Evolutionary conservation across 192 early-diverging fungal genomes (phyloP).

Genomic region (Phlyctochytrium arcticum): DNA sequence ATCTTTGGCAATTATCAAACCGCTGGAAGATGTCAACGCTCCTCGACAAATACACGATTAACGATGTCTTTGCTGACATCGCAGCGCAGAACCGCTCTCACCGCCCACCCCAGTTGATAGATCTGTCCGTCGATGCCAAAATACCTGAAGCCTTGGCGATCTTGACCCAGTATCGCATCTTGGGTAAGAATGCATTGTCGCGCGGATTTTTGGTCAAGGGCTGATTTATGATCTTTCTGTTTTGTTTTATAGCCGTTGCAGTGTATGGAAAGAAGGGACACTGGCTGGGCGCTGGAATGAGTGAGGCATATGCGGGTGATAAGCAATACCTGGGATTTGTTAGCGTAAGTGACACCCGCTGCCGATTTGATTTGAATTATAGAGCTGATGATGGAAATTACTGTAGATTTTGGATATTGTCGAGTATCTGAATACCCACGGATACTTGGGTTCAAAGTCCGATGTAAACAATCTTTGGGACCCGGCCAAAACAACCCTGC

Average conservation of each 20-base stretch:
- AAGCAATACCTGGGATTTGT: conserved; percentile 26
- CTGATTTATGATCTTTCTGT: background rate
- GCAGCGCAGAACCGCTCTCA: background rate
- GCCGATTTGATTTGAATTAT: no score
- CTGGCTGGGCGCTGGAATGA: conserved; percentile 27
- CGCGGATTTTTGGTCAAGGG: background rate
- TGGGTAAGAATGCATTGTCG: background rate
- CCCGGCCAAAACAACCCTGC: no score
- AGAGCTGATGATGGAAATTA: background rate
- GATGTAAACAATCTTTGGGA: no score
- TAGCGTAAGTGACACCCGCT: background rate
- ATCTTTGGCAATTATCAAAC: no score
- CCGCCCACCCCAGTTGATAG: no score
- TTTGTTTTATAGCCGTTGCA: background rate
- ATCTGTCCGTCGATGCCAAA: background rate
- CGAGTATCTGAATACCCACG: background rate
- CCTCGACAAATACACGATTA: conserved; percentile 1
- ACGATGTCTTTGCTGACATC: background rate
- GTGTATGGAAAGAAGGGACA: conserved; percentile 28
- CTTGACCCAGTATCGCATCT: conserved; percentile 10
- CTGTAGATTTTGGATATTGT: conserved; percentile 24
- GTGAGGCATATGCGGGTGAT: background rate
- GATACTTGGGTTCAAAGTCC: no score
- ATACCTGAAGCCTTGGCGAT: background rate
- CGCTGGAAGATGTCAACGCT: no score